Conservation (phyloP, 2,329 filamentous ascomycete genomes). For the Xylaria sp. region DNA sequence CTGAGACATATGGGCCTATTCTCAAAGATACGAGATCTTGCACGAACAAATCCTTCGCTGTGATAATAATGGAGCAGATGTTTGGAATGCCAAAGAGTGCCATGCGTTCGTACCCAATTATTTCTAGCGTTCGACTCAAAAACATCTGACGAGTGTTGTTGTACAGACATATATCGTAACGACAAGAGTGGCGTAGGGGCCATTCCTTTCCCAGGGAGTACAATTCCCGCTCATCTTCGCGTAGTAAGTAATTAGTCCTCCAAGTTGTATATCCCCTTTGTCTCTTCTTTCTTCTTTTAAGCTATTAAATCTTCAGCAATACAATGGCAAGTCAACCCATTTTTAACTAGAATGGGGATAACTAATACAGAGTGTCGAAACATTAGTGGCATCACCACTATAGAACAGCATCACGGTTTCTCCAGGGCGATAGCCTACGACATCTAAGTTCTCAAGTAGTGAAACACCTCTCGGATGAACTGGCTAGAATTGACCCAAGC, state of each 20-base stretch:
- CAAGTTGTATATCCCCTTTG: neutral
- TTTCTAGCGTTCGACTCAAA: neutral
- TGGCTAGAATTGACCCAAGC: constrained; percentile 10
- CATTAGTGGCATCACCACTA: constrained; percentile 20
- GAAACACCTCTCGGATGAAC: constrained; percentile 14
- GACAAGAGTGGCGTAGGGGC: constrained; percentile 19
- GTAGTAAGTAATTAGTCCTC: constrained; percentile 5
- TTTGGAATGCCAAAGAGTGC: constrained; percentile 25
- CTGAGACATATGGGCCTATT: constrained; percentile 24
- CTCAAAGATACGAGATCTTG: constrained; percentile 24
- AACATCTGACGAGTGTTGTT: neutral
- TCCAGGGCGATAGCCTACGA: constrained; percentile 19
- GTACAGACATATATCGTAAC: constrained; percentile 20
- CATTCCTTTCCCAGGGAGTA: constrained; percentile 14
- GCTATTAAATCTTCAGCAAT: neutral
- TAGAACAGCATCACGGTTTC: constrained; percentile 17
- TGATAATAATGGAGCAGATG: constrained; percentile 26
- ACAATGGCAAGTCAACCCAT: neutral
- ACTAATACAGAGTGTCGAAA: neutral
- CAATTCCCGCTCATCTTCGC: constrained; percentile 14
- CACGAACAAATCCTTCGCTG: constrained; percentile 28
- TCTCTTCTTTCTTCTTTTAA: neutral
- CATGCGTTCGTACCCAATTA: constrained; percentile 11
- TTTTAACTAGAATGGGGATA: neutral
- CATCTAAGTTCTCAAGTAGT: constrained; percentile 11